phyloP scores from a whole-genome alignment of 257 asterid species.

The Asclepias syriaca region DNA sequence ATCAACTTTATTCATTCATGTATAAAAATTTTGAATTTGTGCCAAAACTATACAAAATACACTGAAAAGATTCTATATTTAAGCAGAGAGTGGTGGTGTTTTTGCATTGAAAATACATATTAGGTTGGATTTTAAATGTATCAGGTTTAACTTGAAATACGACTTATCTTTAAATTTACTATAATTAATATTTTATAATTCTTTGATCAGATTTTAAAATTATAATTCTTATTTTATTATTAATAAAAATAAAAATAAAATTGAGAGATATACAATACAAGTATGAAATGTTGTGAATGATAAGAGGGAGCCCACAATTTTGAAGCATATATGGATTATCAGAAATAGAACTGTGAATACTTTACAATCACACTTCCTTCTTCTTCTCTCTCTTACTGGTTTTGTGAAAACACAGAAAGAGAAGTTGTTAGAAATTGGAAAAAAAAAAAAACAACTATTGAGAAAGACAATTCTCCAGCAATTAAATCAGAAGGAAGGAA shows the following conservation, averaged over 20 bases:
- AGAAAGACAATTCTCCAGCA: conserved; percentile 57
- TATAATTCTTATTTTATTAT: too few relatives aligned
- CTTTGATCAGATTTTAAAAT: too few relatives aligned
- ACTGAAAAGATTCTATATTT: too few relatives aligned
- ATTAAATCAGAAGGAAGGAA: conserved; percentile 16
- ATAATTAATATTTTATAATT: too few relatives aligned
- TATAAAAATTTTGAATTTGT: too few relatives aligned
- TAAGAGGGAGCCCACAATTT: not conserved
- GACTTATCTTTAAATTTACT: too few relatives aligned
- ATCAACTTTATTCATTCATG: too few relatives aligned
- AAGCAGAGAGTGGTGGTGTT: too few relatives aligned
- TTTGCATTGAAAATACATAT: too few relatives aligned
- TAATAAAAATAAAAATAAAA: not conserved
- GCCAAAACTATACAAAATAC: too few relatives aligned
- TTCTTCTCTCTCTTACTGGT: conserved; percentile 6
- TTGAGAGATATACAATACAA: too few relatives aligned
- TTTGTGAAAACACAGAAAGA: not conserved
- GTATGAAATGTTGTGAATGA: not conserved
- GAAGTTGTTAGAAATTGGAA: conserved; percentile 6
- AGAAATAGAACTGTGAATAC: not conserved
- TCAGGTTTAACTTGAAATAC: too few relatives aligned
- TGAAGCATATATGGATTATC: not conserved
- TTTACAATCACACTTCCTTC: conserved; percentile 21
- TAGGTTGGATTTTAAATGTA: not conserved
- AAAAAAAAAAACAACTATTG: conserved; percentile 12